Base-by-base conservation (phyloP, 2,329 filamentous ascomycete genomes). In the Dichotomopilus funicola region DNA sequence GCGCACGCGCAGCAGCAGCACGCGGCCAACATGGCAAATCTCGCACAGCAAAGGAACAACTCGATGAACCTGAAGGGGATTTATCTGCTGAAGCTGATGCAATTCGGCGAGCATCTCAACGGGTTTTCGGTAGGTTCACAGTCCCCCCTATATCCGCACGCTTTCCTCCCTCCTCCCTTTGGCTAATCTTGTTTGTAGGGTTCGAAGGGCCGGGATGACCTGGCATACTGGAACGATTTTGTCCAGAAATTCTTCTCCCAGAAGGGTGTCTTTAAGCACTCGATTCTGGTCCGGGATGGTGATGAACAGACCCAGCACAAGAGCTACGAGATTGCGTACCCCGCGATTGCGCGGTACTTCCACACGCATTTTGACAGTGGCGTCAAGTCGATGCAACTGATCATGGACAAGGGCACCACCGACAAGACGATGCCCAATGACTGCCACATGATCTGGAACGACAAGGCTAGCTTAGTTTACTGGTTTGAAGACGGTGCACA, bases 341-440 rank as follows among this genome's bases (percentile, higher is more conserved):
- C 91, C 3, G 88, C 88, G 0, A 77, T 99, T 46, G 83, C 92
- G 37, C 85, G 92, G 65, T 97, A 94, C 70, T 96, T 96, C 68
- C 84, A 88, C 64, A 91, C 89, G 0, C 87, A 95, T 65, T 96
- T 94, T 68, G 86, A 87, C 55, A 92, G 89, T 58, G 91, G 91
- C 6, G 85, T 96, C 54, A 87, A 82, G 63, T 89, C 85, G 53
- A 89, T 97, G 64, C 90, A 96, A 68, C 80, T 97, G 67, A 83
- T 91, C 27, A 80, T 95, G 64, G 91, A 95, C 63, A 85, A 83
- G 65, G 76, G 77, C 2, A 77, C 74, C 1, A 71, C 71, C 0
- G 82, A 86, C 60, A 76, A 76, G 50, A 72, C 77, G 8, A 69
- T 88, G 38, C 76, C 79, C 1, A 81, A 80, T 55, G 83, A 86